Base-by-base conservation (phyloP, 768 basidiomycete genomes). In the Boletus rubropictus region DNA sequence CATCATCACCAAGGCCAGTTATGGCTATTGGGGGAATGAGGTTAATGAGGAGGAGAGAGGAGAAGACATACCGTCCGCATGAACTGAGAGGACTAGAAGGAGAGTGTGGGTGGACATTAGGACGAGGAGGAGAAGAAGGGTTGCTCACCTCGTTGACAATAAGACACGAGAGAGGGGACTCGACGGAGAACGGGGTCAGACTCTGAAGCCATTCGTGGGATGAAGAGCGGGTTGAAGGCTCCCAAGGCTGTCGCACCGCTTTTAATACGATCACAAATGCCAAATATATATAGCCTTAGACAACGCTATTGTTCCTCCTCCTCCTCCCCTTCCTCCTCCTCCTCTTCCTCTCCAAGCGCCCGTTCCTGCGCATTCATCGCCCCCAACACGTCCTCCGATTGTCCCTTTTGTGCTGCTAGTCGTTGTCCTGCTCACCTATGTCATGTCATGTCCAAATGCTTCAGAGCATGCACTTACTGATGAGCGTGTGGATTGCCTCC, bases 401-500 rank as follows among this genome's bases (percentile, higher is more conserved):
- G 74, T 3, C 87, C 86, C 53, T 87, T 87, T 61, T 90, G 86
- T 32, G 82, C 76, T 22, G 86, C 81, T 39, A 92, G 75, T 42
- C 89, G 73, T 71, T 85, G 86, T 38, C 89, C 89, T 92, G 42
- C 28, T 33, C 34, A 1, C 36, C n/a, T 17, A 34, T 46, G 44
- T 57, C 21, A 51, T 41, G 52, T 20, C 46, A 31, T 39, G 33
- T 41, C 29, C 41, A 49, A 44, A 33, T 42, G 27, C 33, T 17
- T 44, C 24, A 21, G 15, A 27, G 40, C 35, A 17, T 28, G 5
- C 42, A 75, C 91, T 62, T 58, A 97, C 95, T 84, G 59, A 97
- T 97, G 18, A 97, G 77, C 3, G 84, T 87, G 59, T 94, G 89
- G 52, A 97, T 89, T 5, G 93, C 81, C 65, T 94, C 89, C 51